These are phyloP conservation scores for Vitellaria paradoxa DNA, from an alignment of 179 eudicot genomes.

Conservation along the genomic window DNA sequence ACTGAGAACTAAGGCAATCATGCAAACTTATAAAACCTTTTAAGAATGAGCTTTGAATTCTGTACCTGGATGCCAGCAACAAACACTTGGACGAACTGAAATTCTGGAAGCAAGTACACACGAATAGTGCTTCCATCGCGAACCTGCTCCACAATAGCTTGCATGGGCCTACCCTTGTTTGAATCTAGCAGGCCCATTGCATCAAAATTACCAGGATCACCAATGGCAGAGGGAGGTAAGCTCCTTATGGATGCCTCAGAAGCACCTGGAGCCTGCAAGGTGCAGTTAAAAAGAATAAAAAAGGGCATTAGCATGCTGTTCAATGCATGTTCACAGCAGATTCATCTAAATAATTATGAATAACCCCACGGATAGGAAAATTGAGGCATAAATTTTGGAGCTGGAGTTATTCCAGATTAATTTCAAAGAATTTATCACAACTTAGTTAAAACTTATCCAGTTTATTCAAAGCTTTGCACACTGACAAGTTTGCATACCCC, in stretches of 20 bases:
- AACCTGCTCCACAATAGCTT: constrained; percentile 92
- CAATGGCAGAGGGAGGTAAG: constrained; percentile 89
- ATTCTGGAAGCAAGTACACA: constrained; percentile 88
- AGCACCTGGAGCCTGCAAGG: constrained; percentile 73
- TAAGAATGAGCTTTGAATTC: background rate
- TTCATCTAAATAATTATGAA: background rate
- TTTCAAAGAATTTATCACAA: background rate
- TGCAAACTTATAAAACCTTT: too few relatives aligned
- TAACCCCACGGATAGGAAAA: constrained; percentile 3
- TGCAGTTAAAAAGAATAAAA: constrained; percentile 7
- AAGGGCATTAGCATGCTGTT: background rate
- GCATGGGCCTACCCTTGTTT: constrained; percentile 74
- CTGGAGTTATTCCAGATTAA: background rate
- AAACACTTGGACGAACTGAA: constrained; percentile 88
- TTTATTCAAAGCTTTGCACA: background rate
- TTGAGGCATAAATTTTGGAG: background rate
- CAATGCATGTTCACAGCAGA: background rate
- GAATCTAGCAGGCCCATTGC: constrained; percentile 50
- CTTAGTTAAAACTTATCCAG: background rate
- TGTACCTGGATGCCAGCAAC: constrained; percentile 89
- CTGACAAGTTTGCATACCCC: background rate
- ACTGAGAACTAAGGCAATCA: background rate
- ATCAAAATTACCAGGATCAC: constrained; percentile 71
- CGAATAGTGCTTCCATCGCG: constrained; percentile 97
- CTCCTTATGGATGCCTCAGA: constrained; percentile 79